Evolutionary conservation across 352 stramenopile genomes (phyloP).

Genomic region (Phytophthora foliorum): DNA sequence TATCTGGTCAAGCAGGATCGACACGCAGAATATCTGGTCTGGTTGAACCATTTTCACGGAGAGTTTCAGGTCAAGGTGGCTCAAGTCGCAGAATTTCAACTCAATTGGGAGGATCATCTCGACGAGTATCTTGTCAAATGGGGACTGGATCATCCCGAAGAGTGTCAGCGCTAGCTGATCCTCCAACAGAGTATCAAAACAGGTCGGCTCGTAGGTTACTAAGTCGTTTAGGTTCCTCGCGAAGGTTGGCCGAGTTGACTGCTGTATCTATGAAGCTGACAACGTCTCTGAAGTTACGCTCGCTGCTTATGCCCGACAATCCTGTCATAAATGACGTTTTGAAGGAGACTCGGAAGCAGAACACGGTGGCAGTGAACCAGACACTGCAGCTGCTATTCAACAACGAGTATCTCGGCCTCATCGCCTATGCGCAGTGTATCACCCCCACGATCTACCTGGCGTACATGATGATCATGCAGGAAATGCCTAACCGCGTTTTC

Average conservation of each 20-base stretch:
- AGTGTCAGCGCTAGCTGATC: slow-evolving; percentile 20
- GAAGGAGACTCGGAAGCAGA: slow-evolving; percentile 43
- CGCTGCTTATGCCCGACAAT: slow-evolving; percentile 28
- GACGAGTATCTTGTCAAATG: slow-evolving; percentile 9
- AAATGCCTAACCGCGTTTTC: slow-evolving; percentile 35
- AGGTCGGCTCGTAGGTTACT: slow-evolving; percentile 7
- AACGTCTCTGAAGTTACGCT: slow-evolving; percentile 24
- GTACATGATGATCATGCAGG: slow-evolving; percentile 35
- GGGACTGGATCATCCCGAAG: slow-evolving; percentile 14
- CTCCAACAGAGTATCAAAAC: not conserved
- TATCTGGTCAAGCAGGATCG: slow-evolving; percentile 7
- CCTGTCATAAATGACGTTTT: slow-evolving; percentile 37
- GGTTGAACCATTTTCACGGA: slow-evolving; percentile 9
- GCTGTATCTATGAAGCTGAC: slow-evolving; percentile 19
- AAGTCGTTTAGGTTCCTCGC: slow-evolving; percentile 22
- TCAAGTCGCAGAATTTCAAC: slow-evolving; percentile 15
- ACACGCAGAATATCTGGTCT: slow-evolving; percentile 12
- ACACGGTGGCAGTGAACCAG: slow-evolving; percentile 47
- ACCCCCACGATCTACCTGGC: slow-evolving; percentile 46
- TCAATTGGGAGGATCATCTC: slow-evolving; percentile 20
- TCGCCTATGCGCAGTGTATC: slow-evolving; percentile 48
- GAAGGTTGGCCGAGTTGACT: slow-evolving; percentile 28
- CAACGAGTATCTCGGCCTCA: slow-evolving; percentile 52
- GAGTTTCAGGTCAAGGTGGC: slow-evolving; percentile 7
- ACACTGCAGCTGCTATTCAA: slow-evolving; percentile 54